Base-by-base conservation (phyloP, 208 protist species). In the Perkinsela sp. region DNA sequence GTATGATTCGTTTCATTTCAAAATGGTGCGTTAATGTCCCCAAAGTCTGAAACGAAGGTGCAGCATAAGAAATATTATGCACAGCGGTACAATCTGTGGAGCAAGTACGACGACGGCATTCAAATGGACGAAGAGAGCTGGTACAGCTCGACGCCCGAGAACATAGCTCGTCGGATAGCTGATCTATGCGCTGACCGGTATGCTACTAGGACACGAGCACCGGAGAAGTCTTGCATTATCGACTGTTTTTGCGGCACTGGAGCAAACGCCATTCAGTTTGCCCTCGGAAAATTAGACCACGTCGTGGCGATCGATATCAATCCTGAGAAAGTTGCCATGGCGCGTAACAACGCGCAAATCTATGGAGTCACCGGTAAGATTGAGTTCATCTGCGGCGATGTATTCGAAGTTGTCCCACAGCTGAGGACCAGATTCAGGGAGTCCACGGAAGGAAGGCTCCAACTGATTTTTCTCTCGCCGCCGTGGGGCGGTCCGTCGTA, bases 241-340 rank as follows among this genome's bases (percentile, higher is more conserved):
- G 72, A 75, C 40, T 32, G 16, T 28, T 75, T 76, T 32, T 76
- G 66, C 22, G 72, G 72, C 1, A 22, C 67, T 22, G 72, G 72
- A n/a, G 71, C 72, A n/a, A 75, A 75, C 72, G 31, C 71, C 1
- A 75, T 75, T 72, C 72, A 75, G 30, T 75, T 75, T 76, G 72
- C 72, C 1, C 71, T 75, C 22, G 15, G 13, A 6, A 70, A 57
- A n/a, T 57, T 57, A n/a, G 40, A 75, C 2, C 28, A 73, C 15
- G 72, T 75, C 15, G 70, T 75, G 15, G 69, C 72, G 2, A 31
- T 75, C 6, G 72, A 75, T 29, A 75, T 75, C 15, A 72, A 75
- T 30, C 72, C 71, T 6, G 68, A 67, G 6, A 75, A 75, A 29
- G 13, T 75, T 16, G 71, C 31, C 2, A 30, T 75, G n/a, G 32